Evolutionary conservation across 2,329 filamentous ascomycete species (phyloP), one percentile per base, ranked within the genome.

Genomic region (Xylariaceae sp.): DNA sequence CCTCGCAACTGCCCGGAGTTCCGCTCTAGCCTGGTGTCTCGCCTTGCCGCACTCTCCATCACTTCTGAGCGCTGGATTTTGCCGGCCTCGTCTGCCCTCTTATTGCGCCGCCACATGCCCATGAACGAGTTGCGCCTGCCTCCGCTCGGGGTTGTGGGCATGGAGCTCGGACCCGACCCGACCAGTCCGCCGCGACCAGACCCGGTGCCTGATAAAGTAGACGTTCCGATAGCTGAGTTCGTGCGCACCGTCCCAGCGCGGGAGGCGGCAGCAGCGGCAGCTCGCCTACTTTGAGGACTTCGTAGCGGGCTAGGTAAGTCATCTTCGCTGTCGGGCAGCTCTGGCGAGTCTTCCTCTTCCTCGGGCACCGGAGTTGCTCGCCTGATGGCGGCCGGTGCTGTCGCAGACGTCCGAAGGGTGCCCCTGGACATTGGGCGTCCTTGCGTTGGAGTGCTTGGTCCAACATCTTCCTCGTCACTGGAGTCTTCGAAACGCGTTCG

Each of bases 401-500:
- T 51, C 8, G 55, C 41, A 12, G 55, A 50, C 11, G 38, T 32
- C 31, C 49, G 31, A 49, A 61, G 46, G 56, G 53, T 33, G 46
- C 56, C 43, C 44, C 57, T 35, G 47, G 52, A 29, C 5, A 49
- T 27, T 5, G 46, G 36, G 7, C 44, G 29, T 3, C 31, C 17
- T 15, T 39, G 36, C 12, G 58, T 28, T 49, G 60, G 18, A 55
- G 59, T 18, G 51, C 52, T 19, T 53, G 55, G 38, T 49, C 46
- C 39, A 13, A 63, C 53, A 11, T 66, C 65, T 13, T 72, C 67
- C 29, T 83, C 80, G 35, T 86, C 81, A 49, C 82, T 86, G 1
- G 82, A 86, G 47, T 86, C 80, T 1, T 65, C 75, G 46, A 87
- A 83, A 1, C 81, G 77, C 48, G 75, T 79, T 19, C 52, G 58